phyloP scores from a whole-genome alignment of 768 basidiomycete species.

The Kwoniella sp. region DNA sequence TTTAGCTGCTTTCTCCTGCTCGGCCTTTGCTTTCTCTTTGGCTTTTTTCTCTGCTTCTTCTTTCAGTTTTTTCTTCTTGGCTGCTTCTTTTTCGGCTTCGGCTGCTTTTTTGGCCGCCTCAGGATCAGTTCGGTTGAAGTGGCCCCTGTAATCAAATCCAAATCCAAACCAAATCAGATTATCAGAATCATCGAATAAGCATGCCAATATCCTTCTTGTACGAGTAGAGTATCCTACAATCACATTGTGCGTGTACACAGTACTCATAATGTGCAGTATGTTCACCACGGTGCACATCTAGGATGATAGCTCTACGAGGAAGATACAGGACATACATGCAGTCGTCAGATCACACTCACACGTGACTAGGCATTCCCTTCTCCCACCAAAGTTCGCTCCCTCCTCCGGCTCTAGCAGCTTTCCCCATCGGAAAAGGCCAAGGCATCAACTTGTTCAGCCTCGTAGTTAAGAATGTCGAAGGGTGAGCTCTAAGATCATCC shows the following conservation, averaged over 20 bases:
- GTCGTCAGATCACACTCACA: constrained; percentile 36
- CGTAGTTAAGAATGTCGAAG: constrained; percentile 48
- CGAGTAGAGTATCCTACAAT: too few relatives aligned
- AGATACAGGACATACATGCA: too few relatives aligned
- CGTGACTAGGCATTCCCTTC: constrained; percentile 48
- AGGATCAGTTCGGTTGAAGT: constrained; percentile 42
- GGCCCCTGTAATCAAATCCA: constrained; percentile 28
- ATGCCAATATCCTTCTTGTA: too few relatives aligned
- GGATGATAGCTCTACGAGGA: too few relatives aligned
- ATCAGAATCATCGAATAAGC: too few relatives aligned
- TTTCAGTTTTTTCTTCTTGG: constrained; percentile 30
- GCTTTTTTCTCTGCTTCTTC: constrained; percentile 28
- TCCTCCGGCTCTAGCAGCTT: constrained; percentile 25
- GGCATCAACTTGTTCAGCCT: constrained; percentile 35
- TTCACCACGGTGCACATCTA: too few relatives aligned
- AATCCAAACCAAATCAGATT: not conserved
- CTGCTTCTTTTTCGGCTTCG: constrained; percentile 18
- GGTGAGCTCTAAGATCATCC: constrained; percentile 49
- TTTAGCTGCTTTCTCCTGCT: constrained; percentile 29
- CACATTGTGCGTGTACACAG: too few relatives aligned
- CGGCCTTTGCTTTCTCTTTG: constrained; percentile 24
- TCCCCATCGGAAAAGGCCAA: constrained; percentile 51
- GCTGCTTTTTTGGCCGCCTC: constrained; percentile 14
- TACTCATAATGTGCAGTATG: too few relatives aligned
- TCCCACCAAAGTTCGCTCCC: constrained; percentile 55